Base-by-base conservation (phyloP, 768 basidiomycete genomes). In the Cantharellus cinnabarinus region DNA sequence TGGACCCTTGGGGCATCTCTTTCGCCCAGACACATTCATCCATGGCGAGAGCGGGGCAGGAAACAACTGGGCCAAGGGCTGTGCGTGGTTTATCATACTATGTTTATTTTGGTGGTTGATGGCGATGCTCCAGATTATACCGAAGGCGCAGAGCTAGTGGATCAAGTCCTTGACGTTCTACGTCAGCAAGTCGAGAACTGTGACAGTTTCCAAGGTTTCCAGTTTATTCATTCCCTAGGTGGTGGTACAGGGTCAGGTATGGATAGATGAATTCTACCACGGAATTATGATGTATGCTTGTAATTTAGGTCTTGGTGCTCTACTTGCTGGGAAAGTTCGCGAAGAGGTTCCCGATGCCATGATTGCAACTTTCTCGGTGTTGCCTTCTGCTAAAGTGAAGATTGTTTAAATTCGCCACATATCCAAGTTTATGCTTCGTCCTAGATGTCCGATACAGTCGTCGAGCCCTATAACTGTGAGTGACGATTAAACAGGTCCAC, bases 1-100 rank as follows among this genome's bases (percentile, higher is more conserved):
- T 37, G 85, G 89, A 5, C 70, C 76, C 2, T 70, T 86, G 42
- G 90, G 90, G 2, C 64, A 67, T 4, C 74, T 98, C 3, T 95
- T 91, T 72, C 78, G 82, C 55, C 93, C 93, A 2, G 89, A 91
- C 67, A 94, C 88, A 2, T 94, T 77, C 67, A 68, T 91, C 53
- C 77, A 78, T 42, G 76, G 80, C 3, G 70, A 76, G 50, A 71
- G 73, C 60, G 77, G 80, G 56, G 82, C 90, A 0, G 91, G 90
- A 15, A 95, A 97, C 66, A 94, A 93, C 63, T 95, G 89, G 86
- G 90, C 89, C 14, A 94, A 95, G 72, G 89, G 87, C 76, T 87
- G 86, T 87, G 65, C 71, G 83, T 71, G 58, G 14, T 41, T 41
- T 57, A 41, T 57, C 14, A 29, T 54, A 7, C 34, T 35, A 55